These are phyloP conservation scores for Leishmania mexicana DNA, from an alignment of 208 protist species.

Conservation along the genomic window DNA sequence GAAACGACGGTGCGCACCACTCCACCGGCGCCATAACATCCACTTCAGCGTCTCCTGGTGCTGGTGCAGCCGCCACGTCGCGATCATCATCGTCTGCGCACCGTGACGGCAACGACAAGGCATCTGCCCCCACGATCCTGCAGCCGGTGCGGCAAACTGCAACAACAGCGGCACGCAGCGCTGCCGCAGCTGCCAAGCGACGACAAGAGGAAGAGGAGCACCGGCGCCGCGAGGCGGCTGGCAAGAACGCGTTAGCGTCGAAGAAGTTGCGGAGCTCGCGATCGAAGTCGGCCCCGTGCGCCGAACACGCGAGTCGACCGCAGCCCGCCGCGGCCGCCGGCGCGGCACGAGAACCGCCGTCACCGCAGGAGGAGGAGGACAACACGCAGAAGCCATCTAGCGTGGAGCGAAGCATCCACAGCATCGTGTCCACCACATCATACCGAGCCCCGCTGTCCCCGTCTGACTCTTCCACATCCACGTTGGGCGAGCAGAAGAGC, in stretches of 20 bases:
- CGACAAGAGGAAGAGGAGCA: constrained; percentile 6
- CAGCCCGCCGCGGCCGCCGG: background rate
- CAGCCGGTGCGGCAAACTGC: constrained; percentile 19
- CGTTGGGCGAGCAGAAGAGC: background rate
- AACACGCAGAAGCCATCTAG: constrained; percentile 31
- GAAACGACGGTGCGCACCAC: background rate
- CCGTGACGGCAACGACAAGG: background rate
- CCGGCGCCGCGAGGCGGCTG: background rate
- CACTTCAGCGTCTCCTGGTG: background rate
- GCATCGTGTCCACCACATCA: constrained; percentile 17
- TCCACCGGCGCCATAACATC: background rate
- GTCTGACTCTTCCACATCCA: background rate
- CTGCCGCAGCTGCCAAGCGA: constrained; percentile 6
- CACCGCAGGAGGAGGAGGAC: constrained; percentile 23
- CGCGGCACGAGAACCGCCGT: background rate
- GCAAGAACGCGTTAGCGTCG: background rate
- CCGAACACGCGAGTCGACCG: background rate
- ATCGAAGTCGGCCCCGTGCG: background rate
- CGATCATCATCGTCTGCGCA: background rate
- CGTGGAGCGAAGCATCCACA: constrained; percentile 12
- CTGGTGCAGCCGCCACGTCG: background rate
- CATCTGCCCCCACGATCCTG: background rate
- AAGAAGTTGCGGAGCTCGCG: background rate
- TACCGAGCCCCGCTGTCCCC: background rate
- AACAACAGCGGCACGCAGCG: constrained; percentile 4